Evolutionary conservation across 23 red algal genomes (phyloP), one percentile per base, ranked within the genome.

Genomic region (Cyanidioschyzon merolae): DNA sequence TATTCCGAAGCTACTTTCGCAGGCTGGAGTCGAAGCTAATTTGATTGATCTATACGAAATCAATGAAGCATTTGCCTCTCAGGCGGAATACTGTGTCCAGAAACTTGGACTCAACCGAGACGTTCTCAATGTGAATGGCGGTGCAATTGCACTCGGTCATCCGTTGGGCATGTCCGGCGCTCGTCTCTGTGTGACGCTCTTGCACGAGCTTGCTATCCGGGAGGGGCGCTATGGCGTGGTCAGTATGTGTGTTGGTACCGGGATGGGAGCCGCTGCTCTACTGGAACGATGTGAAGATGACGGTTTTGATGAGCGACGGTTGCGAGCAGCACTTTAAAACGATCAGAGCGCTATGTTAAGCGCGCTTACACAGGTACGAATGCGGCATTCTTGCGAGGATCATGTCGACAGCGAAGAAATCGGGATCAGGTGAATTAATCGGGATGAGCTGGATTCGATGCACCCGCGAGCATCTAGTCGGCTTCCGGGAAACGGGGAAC

Each of bases 261-360:
- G 94, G 2, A 98, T 98, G 94, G 94, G 94, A 37, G 94, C 94
- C 34, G 94, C 94, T 3, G 94, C 94, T 34, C 57, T 98, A n/a
- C 89, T 85, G 58, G 94, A 98, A 79, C 79, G 90, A 24, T 89
- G 85, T 54, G 58, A 77, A 37, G 77, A 27, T 7, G 63, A 71
- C 29, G 63, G 63, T 32, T 15, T 71, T 21, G n/a, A n/a, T n/a
- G 45, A 54, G 45, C 12, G 21, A 7, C 7, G 45, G 45, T 21
- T 21, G 12, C 45, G 45, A 54, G 45, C 45, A 15, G 45, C 45
- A 54, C 45, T 54, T 21, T 54, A n/a, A n/a, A n/a, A n/a, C n/a
- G n/a, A n/a, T n/a, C n/a, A n/a, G n/a, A n/a, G n/a, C n/a, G n/a
- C n/a, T n/a, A n/a, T n/a, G n/a, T n/a, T n/a, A n/a, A n/a, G n/a